Evolutionary conservation across 2,329 filamentous ascomycete species (phyloP).

Genomic region (Fusarium brevicatenulatum): DNA sequence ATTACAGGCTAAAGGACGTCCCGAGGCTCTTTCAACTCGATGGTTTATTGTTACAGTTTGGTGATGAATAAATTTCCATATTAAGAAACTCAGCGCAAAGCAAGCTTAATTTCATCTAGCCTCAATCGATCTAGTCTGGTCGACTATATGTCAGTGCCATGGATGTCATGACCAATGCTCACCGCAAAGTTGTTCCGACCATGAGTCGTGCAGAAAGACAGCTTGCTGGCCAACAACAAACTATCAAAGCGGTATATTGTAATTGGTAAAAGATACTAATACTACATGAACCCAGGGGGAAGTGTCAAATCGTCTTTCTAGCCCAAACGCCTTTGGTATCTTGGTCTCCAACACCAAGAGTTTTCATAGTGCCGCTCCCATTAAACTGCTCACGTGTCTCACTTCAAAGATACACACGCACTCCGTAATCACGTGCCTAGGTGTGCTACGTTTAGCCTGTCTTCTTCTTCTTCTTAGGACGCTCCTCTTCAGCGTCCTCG

Average conservation of each 20-base stretch:
- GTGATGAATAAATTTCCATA: background rate
- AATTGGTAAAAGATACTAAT: constrained; percentile 11
- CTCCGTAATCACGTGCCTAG: background rate
- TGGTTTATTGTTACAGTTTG: background rate
- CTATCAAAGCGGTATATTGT: background rate
- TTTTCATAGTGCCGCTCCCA: constrained; percentile 28
- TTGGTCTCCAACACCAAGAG: constrained; percentile 30
- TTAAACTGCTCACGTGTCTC: constrained; percentile 23
- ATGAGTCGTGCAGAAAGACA: constrained; percentile 6
- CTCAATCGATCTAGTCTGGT: background rate
- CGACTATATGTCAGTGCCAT: background rate
- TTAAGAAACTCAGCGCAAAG: background rate
- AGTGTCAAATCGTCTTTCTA: constrained; percentile 41
- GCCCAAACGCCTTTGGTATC: constrained; percentile 44
- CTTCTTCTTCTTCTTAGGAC: constrained; percentile 63
- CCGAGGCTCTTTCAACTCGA: background rate
- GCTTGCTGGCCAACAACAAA: background rate
- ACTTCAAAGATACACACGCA: background rate
- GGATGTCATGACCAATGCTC: constrained; percentile 11
- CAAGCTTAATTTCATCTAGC: constrained; percentile 1
- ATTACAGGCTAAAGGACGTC: constrained; percentile 4
- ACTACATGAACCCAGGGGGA: constrained; percentile 19
- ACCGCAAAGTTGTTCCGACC: background rate
- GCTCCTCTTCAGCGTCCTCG: constrained; percentile 55
- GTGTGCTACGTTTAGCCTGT: constrained; percentile 40